Evolutionary conservation across 305 asterid species (phyloP).

Genomic region (Fraxinus platypoda): DNA sequence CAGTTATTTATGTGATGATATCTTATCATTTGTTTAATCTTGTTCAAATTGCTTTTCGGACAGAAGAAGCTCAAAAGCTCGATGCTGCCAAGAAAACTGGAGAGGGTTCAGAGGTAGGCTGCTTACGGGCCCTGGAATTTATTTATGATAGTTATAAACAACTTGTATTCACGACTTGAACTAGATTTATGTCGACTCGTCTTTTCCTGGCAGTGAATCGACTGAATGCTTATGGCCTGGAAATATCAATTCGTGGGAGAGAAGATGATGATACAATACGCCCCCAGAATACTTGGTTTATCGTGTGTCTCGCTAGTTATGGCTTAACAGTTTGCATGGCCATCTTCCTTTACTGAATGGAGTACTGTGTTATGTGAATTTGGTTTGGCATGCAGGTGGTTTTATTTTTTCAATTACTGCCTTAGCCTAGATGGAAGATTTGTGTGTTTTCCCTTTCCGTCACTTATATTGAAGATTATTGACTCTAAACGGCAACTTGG

Average conservation of each 20-base stretch:
- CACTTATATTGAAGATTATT: background rate
- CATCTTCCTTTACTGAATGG: constrained; percentile 13
- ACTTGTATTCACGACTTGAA: background rate
- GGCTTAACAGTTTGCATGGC: constrained; percentile 35
- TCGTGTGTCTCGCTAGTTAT: constrained; percentile 27
- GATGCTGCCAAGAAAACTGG: constrained; percentile 56
- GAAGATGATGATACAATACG: constrained; percentile 9
- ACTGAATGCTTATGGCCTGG: constrained; percentile 26
- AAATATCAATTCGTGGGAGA: constrained; percentile 24
- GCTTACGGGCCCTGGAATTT: background rate
- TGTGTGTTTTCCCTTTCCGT: constrained; percentile 16
- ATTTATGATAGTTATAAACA: background rate
- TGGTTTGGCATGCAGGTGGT: constrained; percentile 58
- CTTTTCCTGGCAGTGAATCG: constrained; percentile 54
- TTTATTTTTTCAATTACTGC: constrained; percentile 52
- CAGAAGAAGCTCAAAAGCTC: constrained; percentile 61
- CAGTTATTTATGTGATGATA: background rate
- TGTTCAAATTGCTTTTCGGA: constrained; percentile 6
- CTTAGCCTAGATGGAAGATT: constrained; percentile 38
- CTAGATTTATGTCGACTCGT: background rate
- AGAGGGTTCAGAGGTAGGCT: constrained; percentile 63
- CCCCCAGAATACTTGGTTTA: constrained; percentile 22
- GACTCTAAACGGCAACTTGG: background rate
- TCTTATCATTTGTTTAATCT: background rate
- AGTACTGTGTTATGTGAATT: constrained; percentile 29